These are phyloP conservation scores for Eustoma russellianum DNA, from an alignment of 257 asterid species.

Conservation along the genomic window DNA sequence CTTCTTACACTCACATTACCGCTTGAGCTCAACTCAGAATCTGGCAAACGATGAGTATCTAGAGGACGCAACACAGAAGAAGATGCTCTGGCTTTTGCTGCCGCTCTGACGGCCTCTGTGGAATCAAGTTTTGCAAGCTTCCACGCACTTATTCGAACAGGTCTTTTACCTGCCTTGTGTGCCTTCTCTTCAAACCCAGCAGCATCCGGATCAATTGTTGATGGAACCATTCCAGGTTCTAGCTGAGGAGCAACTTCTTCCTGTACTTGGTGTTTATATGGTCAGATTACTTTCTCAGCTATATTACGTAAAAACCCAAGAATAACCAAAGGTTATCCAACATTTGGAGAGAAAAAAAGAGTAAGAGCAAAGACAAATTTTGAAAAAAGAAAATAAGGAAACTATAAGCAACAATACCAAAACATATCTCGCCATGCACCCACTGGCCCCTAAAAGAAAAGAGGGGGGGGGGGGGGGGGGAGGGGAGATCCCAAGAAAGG, in stretches of 20 bases:
- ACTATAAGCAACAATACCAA: too few relatives aligned
- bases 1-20: slow-evolving; percentile 71
- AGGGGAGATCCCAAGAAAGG: too few relatives aligned
- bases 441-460: too few relatives aligned
- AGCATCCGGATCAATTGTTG: slow-evolving; percentile 95
- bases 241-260: slow-evolving; percentile 99
- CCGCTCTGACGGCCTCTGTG: slow-evolving; percentile 86
- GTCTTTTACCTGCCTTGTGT: slow-evolving; percentile 52
- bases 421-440: too few relatives aligned
- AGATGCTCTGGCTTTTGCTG: slow-evolving; percentile 95
- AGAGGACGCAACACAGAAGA: slow-evolving; percentile 94
- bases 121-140: slow-evolving; percentile 93
- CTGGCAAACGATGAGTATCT: slow-evolving; percentile 52
- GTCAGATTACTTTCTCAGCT: too few relatives aligned
- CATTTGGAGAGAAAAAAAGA: too few relatives aligned
- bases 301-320: too few relatives aligned
- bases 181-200: slow-evolving; percentile 41
- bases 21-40: slow-evolving; percentile 81
- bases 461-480: too few relatives aligned
- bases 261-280: slow-evolving; percentile 33
- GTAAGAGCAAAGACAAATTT: too few relatives aligned
- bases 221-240: slow-evolving; percentile 91
- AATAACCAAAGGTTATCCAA: too few relatives aligned
- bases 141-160: slow-evolving; percentile 90
- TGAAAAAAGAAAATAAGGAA: too few relatives aligned